Evolutionary conservation across 2,329 filamentous ascomycete species (phyloP), one percentile per base, ranked within the genome.

Genomic region (Xenoacremonium recifei): DNA sequence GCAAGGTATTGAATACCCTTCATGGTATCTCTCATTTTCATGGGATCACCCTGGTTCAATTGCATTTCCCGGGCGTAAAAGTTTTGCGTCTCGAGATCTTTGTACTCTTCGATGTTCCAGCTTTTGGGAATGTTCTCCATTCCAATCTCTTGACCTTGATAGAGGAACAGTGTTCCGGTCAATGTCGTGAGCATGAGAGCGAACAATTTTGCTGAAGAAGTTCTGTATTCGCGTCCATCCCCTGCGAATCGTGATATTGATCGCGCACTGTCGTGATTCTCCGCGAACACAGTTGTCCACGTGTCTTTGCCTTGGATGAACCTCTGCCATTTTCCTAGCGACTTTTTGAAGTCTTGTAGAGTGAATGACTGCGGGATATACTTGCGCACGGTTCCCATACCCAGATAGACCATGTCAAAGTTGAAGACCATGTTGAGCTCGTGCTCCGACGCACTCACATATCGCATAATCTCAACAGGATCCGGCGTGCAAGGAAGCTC

Each of bases 1-100:
- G 49, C 49, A 39, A 49, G 25, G 6, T 49, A 27, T 1, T 52
- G 17, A 2, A 36, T 42, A 6, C 20, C 25, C 1, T 31, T 32
- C 18, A 49, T 25, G 1, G 45, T 35, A 3, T 13, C n/a, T 3
- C 12, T 4, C 4, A 9, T 1, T 13, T 0, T 3, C 5, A 5
- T 7, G 7, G 2, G 5, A 6, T 3, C 15, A 16, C 2, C 0
- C n/a, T n/a, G n/a, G n/a, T n/a, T n/a, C n/a, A n/a, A n/a, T n/a
- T n/a, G n/a, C n/a, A n/a, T n/a, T n/a, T n/a, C n/a, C n/a, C n/a
- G n/a, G n/a, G n/a, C n/a, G n/a, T 31, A 31, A 31, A 31, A 31
- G 29, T 15, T 31, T 15, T 31, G 29, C 6, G 29, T 31, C n/a
- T 31, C 7, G 12, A 31, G 12, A 15, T 31, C 29, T 15, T 31